Conservation (phyloP, 306 rosid genomes). For the Casuarina cunninghamiana region DNA sequence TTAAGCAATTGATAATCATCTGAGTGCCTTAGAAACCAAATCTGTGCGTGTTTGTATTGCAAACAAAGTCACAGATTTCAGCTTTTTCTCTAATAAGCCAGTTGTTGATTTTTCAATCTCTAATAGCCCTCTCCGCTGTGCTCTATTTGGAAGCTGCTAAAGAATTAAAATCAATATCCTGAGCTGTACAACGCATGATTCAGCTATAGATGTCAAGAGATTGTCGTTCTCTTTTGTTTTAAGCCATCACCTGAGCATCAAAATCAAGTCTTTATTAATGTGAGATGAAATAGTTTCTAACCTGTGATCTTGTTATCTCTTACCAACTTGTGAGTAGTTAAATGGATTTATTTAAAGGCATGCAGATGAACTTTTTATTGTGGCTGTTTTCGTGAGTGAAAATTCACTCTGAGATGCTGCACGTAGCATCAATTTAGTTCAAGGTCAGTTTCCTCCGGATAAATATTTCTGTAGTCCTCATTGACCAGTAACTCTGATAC, state of each 20-base stretch:
- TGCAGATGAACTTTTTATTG: not conserved
- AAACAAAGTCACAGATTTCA: not conserved
- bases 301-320: not conserved
- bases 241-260: not conserved
- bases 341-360: not conserved
- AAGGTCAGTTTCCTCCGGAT: not conserved
- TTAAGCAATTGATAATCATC: not conserved
- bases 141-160: not conserved
- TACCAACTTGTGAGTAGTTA: not conserved
- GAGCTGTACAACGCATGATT: not conserved
- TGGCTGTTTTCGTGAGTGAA: not conserved
- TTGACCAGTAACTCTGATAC: not conserved
- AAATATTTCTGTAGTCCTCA: not conserved
- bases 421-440: not conserved
- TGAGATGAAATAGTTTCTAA: not conserved
- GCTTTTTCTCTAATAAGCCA: not conserved
- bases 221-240: not conserved
- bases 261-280: not conserved
- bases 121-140: not conserved
- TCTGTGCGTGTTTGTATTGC: not conserved
- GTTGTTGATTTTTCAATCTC: not conserved
- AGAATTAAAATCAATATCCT: not conserved
- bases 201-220: not conserved
- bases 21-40: not conserved
- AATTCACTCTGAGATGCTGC: not conserved